These are phyloP conservation scores for Dissoconium aciculare DNA, from an alignment of 2,329 filamentous ascomycete genomes.

Conservation along the genomic window DNA sequence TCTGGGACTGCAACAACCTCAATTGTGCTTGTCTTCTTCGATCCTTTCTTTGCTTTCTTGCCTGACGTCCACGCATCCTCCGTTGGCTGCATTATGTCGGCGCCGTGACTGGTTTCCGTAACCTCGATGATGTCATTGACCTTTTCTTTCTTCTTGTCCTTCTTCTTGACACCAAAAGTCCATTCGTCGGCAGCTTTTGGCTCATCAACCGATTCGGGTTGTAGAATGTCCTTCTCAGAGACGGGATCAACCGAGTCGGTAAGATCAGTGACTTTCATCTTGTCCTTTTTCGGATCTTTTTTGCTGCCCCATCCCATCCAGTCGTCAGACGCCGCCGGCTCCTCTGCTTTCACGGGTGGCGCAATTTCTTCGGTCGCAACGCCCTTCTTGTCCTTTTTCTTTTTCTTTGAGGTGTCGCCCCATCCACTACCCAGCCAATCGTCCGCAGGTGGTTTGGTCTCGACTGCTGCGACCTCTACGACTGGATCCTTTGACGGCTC, in stretches of 20 bases:
- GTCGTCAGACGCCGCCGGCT: conserved; percentile 28
- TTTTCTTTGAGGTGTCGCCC: conserved; percentile 17
- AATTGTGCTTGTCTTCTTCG: conserved; percentile 26
- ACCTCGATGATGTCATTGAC: conserved; percentile 29
- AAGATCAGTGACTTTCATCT: conserved; percentile 12
- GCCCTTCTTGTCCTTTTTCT: conserved; percentile 20
- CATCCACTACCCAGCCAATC: conserved; percentile 18
- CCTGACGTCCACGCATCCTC: conserved; percentile 16
- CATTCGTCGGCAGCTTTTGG: conserved; percentile 36
- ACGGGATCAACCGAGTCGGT: conserved; percentile 8
- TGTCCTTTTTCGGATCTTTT: conserved; percentile 34
- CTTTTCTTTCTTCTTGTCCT: conserved; percentile 33
- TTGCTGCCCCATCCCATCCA: conserved; percentile 44
- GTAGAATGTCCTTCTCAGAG: conserved; percentile 14
- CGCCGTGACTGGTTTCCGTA: conserved; percentile 18
- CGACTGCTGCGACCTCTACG: conserved; percentile 16
- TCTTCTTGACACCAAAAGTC: conserved; percentile 40
- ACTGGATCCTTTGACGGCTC: conserved; percentile 12
- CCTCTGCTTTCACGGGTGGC: conserved; percentile 14
- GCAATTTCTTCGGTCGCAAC: conserved; percentile 13
- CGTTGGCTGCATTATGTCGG: conserved; percentile 29
- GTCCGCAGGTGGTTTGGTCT: conserved; percentile 19
- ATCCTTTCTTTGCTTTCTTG: conserved; percentile 37
- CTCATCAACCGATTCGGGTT: conserved; percentile 36
- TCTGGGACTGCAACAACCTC: conserved; percentile 19